Evolutionary conservation across 2,329 filamentous ascomycete genomes (phyloP), one percentile per base, ranked within the genome.

Genomic region (Corniculantispora saksenae): DNA sequence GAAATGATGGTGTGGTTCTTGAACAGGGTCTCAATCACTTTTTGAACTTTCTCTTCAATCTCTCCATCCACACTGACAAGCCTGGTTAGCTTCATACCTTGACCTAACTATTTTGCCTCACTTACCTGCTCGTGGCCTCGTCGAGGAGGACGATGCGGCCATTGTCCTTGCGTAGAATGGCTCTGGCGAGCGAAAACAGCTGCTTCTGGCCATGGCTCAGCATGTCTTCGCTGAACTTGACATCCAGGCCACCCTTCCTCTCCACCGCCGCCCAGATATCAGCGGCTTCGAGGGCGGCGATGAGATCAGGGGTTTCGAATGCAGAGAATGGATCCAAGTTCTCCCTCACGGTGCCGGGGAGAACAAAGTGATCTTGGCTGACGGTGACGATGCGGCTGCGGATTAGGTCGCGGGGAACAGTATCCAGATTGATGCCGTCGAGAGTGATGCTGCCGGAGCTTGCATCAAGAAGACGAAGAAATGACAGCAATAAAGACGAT

Each of bases 1-100:
- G 76, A 74, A 32, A 81, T 74, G 43, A 90, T 81, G 0, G 88
- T 91, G 68, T 86, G 84, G 0, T 73, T 64, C 12, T 67, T 71
- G 61, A 79, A 73, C 40, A 71, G 66, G 1, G 45, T 74, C 54
- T 76, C 71, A 32, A 79, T 71, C 2, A 78, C 67, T 12, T 70
- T 66, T 63, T 74, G 75, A 58, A 79, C 74, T 17, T 67, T 69
- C 32, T 71, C 69, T 60, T 77, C 75, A 0, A 75, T 77, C 47
- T 74, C 72, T 10, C 66, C 65, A 63, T 79, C 78, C 25, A 79
- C 68, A 21, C 76, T 78, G 58, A 25, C 2, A 4, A 8, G 13
- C 15, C 38, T 69, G 60, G 7, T 47, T 35, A 59, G 19, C 19
- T 35, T 21, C 3, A 27, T 48, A 3, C 25, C 4, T 35, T 29